These are phyloP conservation scores for Cantharellus cinnabarinus DNA, from an alignment of 768 basidiomycete species.

Conservation along the genomic window DNA sequence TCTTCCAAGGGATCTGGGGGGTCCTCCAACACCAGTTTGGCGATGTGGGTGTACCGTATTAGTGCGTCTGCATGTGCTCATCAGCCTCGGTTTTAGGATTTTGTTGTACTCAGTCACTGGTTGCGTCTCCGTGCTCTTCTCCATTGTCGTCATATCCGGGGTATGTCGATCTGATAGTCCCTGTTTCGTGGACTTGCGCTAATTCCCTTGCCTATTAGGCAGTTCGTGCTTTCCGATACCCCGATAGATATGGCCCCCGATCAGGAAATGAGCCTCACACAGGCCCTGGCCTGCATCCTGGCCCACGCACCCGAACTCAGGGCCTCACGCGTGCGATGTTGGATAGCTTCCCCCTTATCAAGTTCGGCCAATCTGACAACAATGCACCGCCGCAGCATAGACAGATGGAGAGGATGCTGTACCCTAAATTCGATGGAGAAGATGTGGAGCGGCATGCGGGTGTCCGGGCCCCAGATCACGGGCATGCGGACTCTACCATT, in stretches of 20 bases:
- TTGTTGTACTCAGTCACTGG: conserved; percentile 76
- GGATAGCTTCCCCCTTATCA: conserved; percentile 88
- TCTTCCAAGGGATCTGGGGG: not conserved
- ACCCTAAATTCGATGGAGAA: not conserved
- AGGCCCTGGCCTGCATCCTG: conserved; percentile 23
- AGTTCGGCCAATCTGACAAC: conserved; percentile 29
- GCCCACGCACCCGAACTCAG: conserved; percentile 42
- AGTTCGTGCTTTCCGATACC: conserved; percentile 63
- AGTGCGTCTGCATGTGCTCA: not conserved
- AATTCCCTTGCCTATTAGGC: conserved; percentile 22
- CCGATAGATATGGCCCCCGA: conserved; percentile 79
- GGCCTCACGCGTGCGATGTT: conserved; percentile 83
- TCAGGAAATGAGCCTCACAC: conserved; percentile 14
- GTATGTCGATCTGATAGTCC: conserved; percentile 22
- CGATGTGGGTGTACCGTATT: conserved; percentile 35
- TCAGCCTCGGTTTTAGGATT: conserved; percentile 31
- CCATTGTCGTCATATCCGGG: conserved; percentile 67
- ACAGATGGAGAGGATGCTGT: not conserved
- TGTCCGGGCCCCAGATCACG: not conserved
- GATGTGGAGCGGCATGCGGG: not conserved
- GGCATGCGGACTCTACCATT: not conserved
- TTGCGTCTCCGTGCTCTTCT: conserved; percentile 68
- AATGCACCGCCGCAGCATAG: not conserved
- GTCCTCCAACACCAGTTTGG: conserved; percentile 34
- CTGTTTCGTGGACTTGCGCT: not conserved